Conservation (phyloP, 2,329 filamentous ascomycete species). For the Penicillium aurantiogriseum region DNA sequence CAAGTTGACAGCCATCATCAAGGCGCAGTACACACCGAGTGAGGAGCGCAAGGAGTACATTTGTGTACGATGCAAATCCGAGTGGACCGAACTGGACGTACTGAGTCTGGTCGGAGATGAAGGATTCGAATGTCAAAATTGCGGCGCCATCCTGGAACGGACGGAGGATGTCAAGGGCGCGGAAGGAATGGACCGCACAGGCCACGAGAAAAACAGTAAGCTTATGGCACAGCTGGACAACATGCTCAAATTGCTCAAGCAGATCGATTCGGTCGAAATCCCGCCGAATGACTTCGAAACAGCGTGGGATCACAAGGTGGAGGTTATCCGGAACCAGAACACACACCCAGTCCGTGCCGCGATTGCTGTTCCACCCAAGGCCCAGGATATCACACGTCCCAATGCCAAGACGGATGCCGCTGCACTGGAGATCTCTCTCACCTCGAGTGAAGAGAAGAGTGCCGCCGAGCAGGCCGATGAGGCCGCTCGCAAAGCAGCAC, state of each 20-base stretch:
- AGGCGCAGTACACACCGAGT: slow-evolving; percentile 75
- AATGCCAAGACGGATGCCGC: slow-evolving; percentile 45
- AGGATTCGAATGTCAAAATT: slow-evolving; percentile 83
- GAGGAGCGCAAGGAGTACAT: slow-evolving; percentile 89
- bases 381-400: slow-evolving; percentile 42
- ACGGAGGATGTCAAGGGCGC: slow-evolving; percentile 47
- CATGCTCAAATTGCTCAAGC: slow-evolving; percentile 48
- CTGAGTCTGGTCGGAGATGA: slow-evolving; percentile 66
- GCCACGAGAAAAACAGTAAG: slow-evolving; percentile 51
- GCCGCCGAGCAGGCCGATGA: slow-evolving; percentile 51
- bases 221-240: slow-evolving; percentile 49
- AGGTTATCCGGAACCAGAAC: slow-evolving; percentile 45
- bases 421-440: slow-evolving; percentile 51
- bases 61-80: slow-evolving; percentile 75
- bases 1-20: slow-evolving; percentile 82
- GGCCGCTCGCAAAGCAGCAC: slow-evolving; percentile 46
- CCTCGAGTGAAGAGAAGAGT: slow-evolving; percentile 49
- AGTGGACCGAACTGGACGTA: slow-evolving; percentile 89
- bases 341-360: slow-evolving; percentile 43
- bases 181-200: slow-evolving; percentile 45
- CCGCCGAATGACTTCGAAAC: slow-evolving; percentile 51
- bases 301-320: slow-evolving; percentile 50
- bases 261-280: slow-evolving; percentile 49
- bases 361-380: slow-evolving; percentile 41
- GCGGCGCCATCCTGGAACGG: slow-evolving; percentile 52